Evolutionary conservation across 1,139 yeast genomes (phyloP).

Genomic region (Pichia sp.): DNA sequence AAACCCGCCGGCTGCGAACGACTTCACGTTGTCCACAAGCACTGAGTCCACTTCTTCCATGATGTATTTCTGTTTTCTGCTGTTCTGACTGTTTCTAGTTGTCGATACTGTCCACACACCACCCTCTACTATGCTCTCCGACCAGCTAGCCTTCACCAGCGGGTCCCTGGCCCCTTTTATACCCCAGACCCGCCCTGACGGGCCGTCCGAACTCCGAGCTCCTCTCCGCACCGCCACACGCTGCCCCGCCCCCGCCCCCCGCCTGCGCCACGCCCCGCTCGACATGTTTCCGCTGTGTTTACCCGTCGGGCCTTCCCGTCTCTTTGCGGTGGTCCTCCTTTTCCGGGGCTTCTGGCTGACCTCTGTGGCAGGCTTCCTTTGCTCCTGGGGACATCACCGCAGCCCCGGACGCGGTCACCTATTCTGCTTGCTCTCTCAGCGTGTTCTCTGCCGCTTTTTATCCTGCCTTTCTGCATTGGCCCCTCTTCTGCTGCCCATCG

Average conservation of each 20-base stretch:
- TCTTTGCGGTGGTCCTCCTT: background rate
- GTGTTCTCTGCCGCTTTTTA: background rate
- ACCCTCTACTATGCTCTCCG: background rate
- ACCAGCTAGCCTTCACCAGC: too few relatives aligned
- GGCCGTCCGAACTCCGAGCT: slow-evolving; percentile 2
- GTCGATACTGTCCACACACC: background rate
- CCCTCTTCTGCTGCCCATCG: too few relatives aligned
- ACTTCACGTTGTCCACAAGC: slow-evolving; percentile 47
- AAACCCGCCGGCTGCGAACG: slow-evolving; percentile 87
- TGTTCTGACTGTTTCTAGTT: background rate
- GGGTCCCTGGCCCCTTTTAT: background rate
- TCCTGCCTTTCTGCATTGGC: too few relatives aligned
- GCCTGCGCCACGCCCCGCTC: slow-evolving; percentile 1
- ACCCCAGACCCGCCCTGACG: background rate
- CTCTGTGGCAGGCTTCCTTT: background rate
- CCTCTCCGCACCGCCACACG: slow-evolving; percentile 8
- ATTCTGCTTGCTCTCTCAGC: background rate
- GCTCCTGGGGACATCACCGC: background rate
- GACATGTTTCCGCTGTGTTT: background rate
- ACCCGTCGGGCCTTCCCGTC: background rate
- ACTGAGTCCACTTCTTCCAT: slow-evolving; percentile 34
- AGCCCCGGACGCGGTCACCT: background rate
- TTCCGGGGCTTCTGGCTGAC: background rate
- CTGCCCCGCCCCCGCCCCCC: background rate
- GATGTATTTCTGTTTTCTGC: background rate